Evolutionary conservation across 495 filamentous ascomycete species (phyloP), one percentile per base, ranked within the genome.

Genomic region (Aspergillus haitiensis): DNA sequence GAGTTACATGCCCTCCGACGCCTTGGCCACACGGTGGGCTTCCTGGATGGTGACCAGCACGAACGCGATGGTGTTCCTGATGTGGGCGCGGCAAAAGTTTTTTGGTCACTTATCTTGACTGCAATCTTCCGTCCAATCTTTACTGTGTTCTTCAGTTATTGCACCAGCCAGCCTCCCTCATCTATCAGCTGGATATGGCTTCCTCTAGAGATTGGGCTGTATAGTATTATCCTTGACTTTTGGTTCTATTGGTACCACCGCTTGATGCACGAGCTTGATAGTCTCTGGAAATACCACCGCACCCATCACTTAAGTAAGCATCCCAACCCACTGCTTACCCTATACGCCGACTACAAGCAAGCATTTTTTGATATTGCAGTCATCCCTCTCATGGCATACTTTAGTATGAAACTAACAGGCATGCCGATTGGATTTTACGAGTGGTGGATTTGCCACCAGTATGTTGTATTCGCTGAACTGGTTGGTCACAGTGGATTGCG

Each of bases 231-330:
- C 15, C 74, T 76, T 51, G 73, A 76, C 61, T 76, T 76, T 55
- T 76, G 73, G 73, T 76, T 72, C 64, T 76, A 76, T 60, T 72
- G 70, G 69, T 76, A 73, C 36, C 74, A 76, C 55, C 74, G 72
- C 3, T 50, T 72, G 6, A 75, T 75, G 74, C 74, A 76, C 54
- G 72, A 75, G 49, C 64, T 72, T 42, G 45, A 58, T 49, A 67
- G 64, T 40, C 60, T 76, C 1, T 76, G 74, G 74, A 71, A 70
- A 52, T 76, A 64, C 64, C 74, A 76, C 61, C 67, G 74, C 37
- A 76, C 74, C 3, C 74, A 76, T 62, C 74, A 76, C 51, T 66
- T 76, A 6, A 76, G 72, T 21, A 76, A 75, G 46, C 73, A 76
- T 21, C 73, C 73, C 7, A 76, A 76, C 54, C 72, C 73, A 0